Conservation (phyloP, 768 basidiomycete genomes). For the Royoungia palumana region DNA sequence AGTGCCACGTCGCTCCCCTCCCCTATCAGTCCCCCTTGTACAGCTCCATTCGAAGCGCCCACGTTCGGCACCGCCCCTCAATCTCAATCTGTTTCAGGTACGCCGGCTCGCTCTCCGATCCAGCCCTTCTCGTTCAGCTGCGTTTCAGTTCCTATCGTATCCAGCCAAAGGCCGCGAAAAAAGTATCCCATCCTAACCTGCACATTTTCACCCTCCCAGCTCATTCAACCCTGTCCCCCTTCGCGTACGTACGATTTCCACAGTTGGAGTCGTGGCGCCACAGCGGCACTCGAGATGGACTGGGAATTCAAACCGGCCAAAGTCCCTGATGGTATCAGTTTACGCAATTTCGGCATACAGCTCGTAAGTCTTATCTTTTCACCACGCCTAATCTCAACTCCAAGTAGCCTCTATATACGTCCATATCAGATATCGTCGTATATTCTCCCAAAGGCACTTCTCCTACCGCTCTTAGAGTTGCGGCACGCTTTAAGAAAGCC, state of each 20-base stretch:
- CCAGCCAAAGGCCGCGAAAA: slow-evolving; percentile 9
- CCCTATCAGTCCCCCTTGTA: slow-evolving; percentile 16
- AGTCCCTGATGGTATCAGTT: slow-evolving; percentile 78
- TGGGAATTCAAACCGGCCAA: slow-evolving; percentile 69
- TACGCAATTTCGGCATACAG: slow-evolving; percentile 88
- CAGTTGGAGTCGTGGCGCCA: slow-evolving; percentile 17
- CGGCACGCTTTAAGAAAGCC: slow-evolving; percentile 63
- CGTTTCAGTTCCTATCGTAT: slow-evolving; percentile 8
- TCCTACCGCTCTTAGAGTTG: slow-evolving; percentile 54
- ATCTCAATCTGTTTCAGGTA: slow-evolving; percentile 4
- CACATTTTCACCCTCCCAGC: slow-evolving; percentile 48
- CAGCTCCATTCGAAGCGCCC: neutral
- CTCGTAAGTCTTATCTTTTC: slow-evolving; percentile 51
- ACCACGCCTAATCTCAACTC: slow-evolving; percentile 2
- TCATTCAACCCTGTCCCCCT: slow-evolving; percentile 32
- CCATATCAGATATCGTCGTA: slow-evolving; percentile 85
- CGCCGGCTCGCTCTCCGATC: neutral
- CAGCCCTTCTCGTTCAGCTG: neutral
- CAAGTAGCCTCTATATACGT: slow-evolving; percentile 73
- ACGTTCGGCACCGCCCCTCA: slow-evolving; percentile 1
- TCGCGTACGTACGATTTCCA: slow-evolving; percentile 20
- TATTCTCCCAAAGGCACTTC: slow-evolving; percentile 72
- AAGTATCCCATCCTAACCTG: slow-evolving; percentile 44
- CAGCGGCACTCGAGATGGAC: slow-evolving; percentile 23
- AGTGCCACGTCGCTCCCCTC: slow-evolving; percentile 31